These are phyloP conservation scores for Hydnomerulius pinastri DNA, from an alignment of 768 basidiomycete species.

Conservation along the genomic window DNA sequence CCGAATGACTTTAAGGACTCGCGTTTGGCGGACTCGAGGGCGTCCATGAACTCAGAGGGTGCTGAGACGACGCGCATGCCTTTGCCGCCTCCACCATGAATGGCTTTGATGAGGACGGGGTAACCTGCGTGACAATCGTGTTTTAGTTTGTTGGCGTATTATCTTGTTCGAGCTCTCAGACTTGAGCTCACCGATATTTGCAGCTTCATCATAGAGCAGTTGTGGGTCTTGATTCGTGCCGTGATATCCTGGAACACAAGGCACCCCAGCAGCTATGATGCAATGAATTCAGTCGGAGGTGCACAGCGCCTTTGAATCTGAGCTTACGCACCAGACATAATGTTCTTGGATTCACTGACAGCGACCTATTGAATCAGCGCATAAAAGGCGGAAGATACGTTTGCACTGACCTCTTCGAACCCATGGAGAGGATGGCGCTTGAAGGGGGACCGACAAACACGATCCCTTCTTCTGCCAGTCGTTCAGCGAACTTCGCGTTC, in stretches of 20 bases:
- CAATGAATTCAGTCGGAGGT: constrained; percentile 12
- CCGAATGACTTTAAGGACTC: constrained; percentile 89
- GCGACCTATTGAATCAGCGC: not conserved
- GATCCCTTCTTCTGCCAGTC: constrained; percentile 74
- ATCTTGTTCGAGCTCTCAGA: not conserved
- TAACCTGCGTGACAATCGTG: constrained; percentile 53
- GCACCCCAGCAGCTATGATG: constrained; percentile 75
- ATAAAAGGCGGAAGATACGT: not conserved
- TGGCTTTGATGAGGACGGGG: constrained; percentile 95
- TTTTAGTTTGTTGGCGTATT: not conserved
- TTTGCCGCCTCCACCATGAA: constrained; percentile 94
- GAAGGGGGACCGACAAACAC: constrained; percentile 91
- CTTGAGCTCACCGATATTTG: constrained; percentile 69
- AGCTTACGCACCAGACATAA: constrained; percentile 69
- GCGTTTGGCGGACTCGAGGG: constrained; percentile 83
- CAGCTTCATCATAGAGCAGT: constrained; percentile 68
- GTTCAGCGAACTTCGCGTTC: constrained; percentile 79
- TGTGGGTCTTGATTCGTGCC: constrained; percentile 75
- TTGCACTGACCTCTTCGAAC: constrained; percentile 77
- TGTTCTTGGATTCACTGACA: constrained; percentile 89
- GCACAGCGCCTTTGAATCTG: not conserved
- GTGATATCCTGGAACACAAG: constrained; percentile 94
- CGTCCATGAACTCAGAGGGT: constrained; percentile 72
- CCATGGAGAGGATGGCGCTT: constrained; percentile 90
- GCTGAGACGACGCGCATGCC: constrained; percentile 86